These are phyloP conservation scores for Starmerella kuoi DNA, from an alignment of 805 yeast genomes.

Conservation along the genomic window DNA sequence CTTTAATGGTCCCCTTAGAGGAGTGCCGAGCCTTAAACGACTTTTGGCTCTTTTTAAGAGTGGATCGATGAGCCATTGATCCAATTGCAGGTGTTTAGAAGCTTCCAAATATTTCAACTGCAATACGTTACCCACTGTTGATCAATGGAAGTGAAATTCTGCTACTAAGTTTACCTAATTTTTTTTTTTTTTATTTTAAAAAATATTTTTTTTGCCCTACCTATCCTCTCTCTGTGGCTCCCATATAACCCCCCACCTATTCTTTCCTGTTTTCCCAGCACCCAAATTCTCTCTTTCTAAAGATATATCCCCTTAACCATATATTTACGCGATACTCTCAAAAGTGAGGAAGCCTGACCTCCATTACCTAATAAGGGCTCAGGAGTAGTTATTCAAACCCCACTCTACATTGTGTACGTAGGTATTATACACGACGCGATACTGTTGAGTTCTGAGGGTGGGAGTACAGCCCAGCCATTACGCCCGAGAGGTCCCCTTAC, in stretches of 20 bases:
- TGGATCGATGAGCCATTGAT: conserved; percentile 53
- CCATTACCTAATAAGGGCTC: conserved; percentile 1
- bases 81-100: no score
- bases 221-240: background rate
- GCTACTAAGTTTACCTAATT: background rate
- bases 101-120: background rate
- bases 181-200: background rate
- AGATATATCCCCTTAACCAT: no score
- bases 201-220: background rate
- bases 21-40: conserved; percentile 86
- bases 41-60: conserved; percentile 75
- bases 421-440: no score
- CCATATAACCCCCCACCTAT: no score
- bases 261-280: no score
- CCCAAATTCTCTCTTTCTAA: no score
- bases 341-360: no score
- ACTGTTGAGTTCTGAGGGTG: no score
- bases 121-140: no score
- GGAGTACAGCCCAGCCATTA: no score
- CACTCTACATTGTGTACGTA: no score
- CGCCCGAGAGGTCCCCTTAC: conserved; percentile 7
- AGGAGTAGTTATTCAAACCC: background rate
- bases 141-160: conserved; percentile 1
- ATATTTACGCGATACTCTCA: no score
- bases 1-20: conserved; percentile 75